Base-by-base conservation (phyloP, 2,329 filamentous ascomycete species). In the Hymenoscyphus fructigenus region DNA sequence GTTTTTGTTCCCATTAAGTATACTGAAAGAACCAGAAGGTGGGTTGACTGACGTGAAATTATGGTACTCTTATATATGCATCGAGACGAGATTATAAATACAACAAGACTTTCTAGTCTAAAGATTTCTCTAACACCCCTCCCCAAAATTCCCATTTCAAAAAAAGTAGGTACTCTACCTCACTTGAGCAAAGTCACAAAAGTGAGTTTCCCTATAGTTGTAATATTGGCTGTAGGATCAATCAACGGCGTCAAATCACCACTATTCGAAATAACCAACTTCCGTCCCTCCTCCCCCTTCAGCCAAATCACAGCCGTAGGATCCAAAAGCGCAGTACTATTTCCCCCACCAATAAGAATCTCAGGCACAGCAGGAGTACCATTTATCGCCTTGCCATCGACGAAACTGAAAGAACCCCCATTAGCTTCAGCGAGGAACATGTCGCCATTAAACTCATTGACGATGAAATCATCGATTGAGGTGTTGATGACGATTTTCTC, bases 261-360 rank as follows among this genome's bases (percentile, higher is more conserved):
- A 56, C 57, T 60, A 56, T 44, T 56, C 29, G 62, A 50, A 17
- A 63, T 34, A 60, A 63, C 15, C 57, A 63, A 57, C 29, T 29
- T 17, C 28, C 47, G 29, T 14, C 62, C 62, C 47, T 63, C 62
- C 9, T 26, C 44, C 3, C 62, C 44, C 44, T 56, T 60, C 32
- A n/a, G 41, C 62, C 62, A 63, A n/a, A 63, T 60, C 44, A 44
- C 62, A 28, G 62, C 62, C 12, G 57, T 59, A 1, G 57, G 41
- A 20, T n/a, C 23, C 44, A 55, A 56, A 44, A 63, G 32, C 7
- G 12, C 57, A 14, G 41, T 60, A n/a, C 56, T 59, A 38, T 34
- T 60, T 4, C 14, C 57, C 17, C 57, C 57, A 29, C 62, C 62
- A 28, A 55, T 26, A 23, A 63, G 44, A 20, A 56, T 29, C 15